phyloP scores from a whole-genome alignment of 2,329 filamentous ascomycete genomes.

The Chaetomium globosum region DNA sequence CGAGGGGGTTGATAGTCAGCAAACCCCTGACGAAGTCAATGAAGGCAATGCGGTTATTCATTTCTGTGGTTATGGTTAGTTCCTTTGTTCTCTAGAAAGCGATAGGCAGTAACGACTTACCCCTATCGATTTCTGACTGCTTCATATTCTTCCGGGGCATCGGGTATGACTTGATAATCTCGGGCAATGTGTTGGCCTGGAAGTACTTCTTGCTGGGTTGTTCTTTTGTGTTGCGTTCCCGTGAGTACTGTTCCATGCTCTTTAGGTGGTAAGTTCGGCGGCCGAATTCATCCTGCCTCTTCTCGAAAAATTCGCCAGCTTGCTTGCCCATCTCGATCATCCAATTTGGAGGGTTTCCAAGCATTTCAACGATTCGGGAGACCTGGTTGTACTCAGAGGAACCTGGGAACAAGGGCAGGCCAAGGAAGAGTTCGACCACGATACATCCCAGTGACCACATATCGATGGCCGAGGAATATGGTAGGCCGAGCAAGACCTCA shows the following conservation, averaged over 20 bases:
- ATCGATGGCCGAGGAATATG: constrained; percentile 97
- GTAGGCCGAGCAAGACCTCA: constrained; percentile 90
- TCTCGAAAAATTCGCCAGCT: constrained; percentile 95
- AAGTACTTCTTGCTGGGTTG: constrained; percentile 99
- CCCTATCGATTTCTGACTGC: constrained; percentile 91
- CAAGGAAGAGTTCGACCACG: constrained; percentile 94
- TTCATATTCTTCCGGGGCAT: constrained; percentile 99
- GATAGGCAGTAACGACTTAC: constrained; percentile 53
- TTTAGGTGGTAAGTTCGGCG: constrained; percentile 89
- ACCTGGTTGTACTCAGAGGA: constrained; percentile 99
- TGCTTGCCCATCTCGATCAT: constrained; percentile 99
- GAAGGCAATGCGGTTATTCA: constrained; percentile 96
- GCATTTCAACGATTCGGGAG: constrained; percentile 95
- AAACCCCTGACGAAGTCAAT: constrained; percentile 97
- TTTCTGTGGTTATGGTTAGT: constrained; percentile 64
- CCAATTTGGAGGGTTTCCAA: constrained; percentile 94
- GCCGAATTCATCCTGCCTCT: constrained; percentile 86
- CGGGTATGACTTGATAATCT: constrained; percentile 96
- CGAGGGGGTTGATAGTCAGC: constrained; percentile 90
- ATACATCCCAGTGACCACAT: constrained; percentile 99
- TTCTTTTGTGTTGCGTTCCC: constrained; percentile 94
- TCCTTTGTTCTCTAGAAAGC: not conserved
- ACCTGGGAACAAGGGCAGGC: constrained; percentile 89
- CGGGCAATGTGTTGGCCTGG: constrained; percentile 86
- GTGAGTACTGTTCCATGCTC: constrained; percentile 95